Evolutionary conservation across 2,329 filamentous ascomycete genomes (phyloP), one percentile per base, ranked within the genome.

Genomic region (Ascocoryne sarcoides): DNA sequence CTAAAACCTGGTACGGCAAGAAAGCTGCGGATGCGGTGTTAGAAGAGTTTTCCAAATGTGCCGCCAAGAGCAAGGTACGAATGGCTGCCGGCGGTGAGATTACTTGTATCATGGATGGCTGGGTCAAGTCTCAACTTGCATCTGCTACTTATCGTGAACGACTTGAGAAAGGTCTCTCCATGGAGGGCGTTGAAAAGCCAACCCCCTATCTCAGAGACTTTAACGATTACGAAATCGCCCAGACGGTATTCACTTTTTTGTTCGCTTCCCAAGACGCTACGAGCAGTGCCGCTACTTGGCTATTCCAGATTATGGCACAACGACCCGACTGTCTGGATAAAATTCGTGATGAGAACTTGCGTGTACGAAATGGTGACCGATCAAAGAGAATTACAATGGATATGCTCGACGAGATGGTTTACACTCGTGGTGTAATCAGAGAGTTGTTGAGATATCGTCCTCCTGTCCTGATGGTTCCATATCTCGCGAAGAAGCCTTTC

Each of bases 211-310:
- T 96, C 40, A 85, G 90, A 59, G 79, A 85, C 53, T 96, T 95
- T 65, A 80, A 74, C 64, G 85, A 96, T 61, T 84, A 82, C 56
- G 89, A 96, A 65, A 95, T 96, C 57, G 75, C 86, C 42, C 85
- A 92, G 70, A 95, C 90, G 17, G 63, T 96, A 58, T 95, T 95
- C 68, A 94, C 90, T 36, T 95, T 96, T 71, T 73, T 96, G 46
- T 96, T 96, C 65, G 90, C 92, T 46, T 95, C 89, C 3, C 92
- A 96, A 66, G 92, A 98, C 63, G 92, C 92, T 51, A 95, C 92
- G 47, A 92, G 84, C 66, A 93, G 86, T 57, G 90, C 92, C 46
- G 79, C 76, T 56, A 95, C 89, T 39, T 96, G 92, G 88, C 68
- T 96, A 49, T 95, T 95, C 73, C 92, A 98, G 68, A 76, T 87